Evolutionary conservation across 371 early-diverging fungal genomes (phyloP).

Genomic region (Saksenaea oblongispora): DNA sequence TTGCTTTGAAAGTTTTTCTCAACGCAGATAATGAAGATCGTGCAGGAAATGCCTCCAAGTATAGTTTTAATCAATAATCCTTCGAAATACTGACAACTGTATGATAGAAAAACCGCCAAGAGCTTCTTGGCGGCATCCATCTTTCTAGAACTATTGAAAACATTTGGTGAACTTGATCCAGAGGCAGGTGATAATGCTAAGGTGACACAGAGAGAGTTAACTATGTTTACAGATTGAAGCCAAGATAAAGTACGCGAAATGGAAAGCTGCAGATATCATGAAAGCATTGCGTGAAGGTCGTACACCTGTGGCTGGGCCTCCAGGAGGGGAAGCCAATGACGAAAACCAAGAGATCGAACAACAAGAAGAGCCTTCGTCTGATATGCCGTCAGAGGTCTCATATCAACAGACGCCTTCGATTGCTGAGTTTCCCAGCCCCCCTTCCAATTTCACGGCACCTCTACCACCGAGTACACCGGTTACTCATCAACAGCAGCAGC

Average conservation of each 20-base stretch:
- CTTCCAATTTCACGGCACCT: slow-evolving; percentile 51
- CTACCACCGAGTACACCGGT: slow-evolving; percentile 19
- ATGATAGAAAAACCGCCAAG: slow-evolving; percentile 78
- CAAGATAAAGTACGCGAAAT: slow-evolving; percentile 95
- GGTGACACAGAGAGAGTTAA: background rate
- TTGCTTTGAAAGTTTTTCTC: slow-evolving; percentile 89
- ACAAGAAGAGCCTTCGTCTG: background rate
- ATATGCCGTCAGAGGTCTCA: background rate
- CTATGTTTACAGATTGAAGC: slow-evolving; percentile 60
- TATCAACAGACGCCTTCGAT: slow-evolving; percentile 27
- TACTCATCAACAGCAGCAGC: slow-evolving; percentile 12
- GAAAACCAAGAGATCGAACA: slow-evolving; percentile 6
- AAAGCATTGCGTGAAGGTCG: slow-evolving; percentile 92
- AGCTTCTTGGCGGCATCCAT: slow-evolving; percentile 83
- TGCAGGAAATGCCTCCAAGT: slow-evolving; percentile 73
- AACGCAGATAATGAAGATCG: slow-evolving; percentile 94
- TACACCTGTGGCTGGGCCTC: slow-evolving; percentile 67
- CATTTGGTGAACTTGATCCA: slow-evolving; percentile 78
- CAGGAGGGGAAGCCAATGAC: slow-evolving; percentile 35
- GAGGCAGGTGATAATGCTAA: slow-evolving; percentile 44
- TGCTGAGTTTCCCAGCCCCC: slow-evolving; percentile 54
- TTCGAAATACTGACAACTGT: background rate
- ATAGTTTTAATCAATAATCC: slow-evolving; percentile 21
- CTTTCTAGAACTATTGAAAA: slow-evolving; percentile 80
- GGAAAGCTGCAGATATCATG: slow-evolving; percentile 91